These are phyloP conservation scores for Ceraceosorus guamensis DNA, from an alignment of 1,284 basidiomycete genomes.

Conservation along the genomic window DNA sequence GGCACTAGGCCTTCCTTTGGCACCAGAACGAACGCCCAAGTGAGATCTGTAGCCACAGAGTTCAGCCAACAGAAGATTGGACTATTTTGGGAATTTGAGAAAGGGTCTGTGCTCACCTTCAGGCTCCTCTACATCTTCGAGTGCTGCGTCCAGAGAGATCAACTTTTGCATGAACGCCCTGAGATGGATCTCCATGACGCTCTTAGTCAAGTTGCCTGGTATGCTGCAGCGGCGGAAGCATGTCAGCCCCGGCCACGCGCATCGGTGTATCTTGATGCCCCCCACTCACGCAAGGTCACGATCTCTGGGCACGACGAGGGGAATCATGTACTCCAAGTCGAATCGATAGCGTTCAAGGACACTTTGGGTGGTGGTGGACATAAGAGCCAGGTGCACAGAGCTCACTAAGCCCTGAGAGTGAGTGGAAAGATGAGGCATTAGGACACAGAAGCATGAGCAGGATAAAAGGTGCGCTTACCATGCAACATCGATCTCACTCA, in stretches of 20 bases:
- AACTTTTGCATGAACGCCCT: slow-evolving; percentile 10
- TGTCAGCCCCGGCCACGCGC: not conserved
- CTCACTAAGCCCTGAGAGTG: not conserved
- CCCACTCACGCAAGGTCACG: slow-evolving; percentile 3
- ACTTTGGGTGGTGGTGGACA: not conserved
- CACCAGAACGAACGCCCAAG: slow-evolving; percentile 5
- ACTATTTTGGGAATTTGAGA: not conserved
- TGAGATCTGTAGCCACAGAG: slow-evolving; percentile 3
- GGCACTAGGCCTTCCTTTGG: slow-evolving; percentile 2
- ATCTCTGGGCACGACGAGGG: slow-evolving; percentile 1
- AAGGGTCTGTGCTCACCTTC: not conserved
- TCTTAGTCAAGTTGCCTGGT: slow-evolving; percentile 6
- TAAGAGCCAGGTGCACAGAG: slow-evolving; percentile 3
- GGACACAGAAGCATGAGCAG: not conserved
- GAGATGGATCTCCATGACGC: slow-evolving; percentile 5
- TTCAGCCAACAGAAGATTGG: not conserved
- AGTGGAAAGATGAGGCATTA: not conserved
- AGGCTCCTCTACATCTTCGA: slow-evolving; percentile 3
- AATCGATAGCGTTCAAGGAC: slow-evolving; percentile 8
- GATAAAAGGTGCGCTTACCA: not conserved
- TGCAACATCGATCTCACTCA: not conserved
- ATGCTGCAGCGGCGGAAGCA: not conserved
- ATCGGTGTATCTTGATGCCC: not conserved
- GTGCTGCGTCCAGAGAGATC: slow-evolving; percentile 6
- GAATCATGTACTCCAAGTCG: slow-evolving; percentile 1